Evolutionary conservation across 1,139 yeast species (phyloP).

Genomic region (Pichia terricola): DNA sequence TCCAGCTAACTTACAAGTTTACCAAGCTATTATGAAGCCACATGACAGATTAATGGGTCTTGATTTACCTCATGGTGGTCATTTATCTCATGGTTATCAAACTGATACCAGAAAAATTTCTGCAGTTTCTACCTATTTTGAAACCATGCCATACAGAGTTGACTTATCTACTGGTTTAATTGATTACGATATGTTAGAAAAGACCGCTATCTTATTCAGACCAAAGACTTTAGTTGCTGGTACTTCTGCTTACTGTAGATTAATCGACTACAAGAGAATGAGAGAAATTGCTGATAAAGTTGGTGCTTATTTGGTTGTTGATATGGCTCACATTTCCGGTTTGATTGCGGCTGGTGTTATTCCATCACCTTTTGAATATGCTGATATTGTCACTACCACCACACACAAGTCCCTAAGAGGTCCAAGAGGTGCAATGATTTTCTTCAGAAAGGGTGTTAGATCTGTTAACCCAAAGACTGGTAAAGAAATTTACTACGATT

Average conservation of each 20-base stretch:
- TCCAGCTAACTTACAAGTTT: slow-evolving; percentile 94
- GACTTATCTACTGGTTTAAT: slow-evolving; percentile 85
- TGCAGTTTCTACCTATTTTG: slow-evolving; percentile 91
- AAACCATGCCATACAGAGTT: slow-evolving; percentile 97
- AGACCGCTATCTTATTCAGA: slow-evolving; percentile 81
- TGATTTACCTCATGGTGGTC: slow-evolving; percentile 97
- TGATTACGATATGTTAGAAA: slow-evolving; percentile 89
- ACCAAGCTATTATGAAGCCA: slow-evolving; percentile 89
- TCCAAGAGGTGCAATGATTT: slow-evolving; percentile 98
- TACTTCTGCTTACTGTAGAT: slow-evolving; percentile 93
- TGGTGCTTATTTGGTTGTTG: slow-evolving; percentile 92
- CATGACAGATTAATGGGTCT: slow-evolving; percentile 96
- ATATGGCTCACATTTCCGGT: slow-evolving; percentile 98
- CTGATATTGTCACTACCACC: slow-evolving; percentile 96
- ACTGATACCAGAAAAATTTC: slow-evolving; percentile 92
- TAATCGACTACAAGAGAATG: slow-evolving; percentile 93
- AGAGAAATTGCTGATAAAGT: slow-evolving; percentile 92
- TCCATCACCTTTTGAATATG: slow-evolving; percentile 91
- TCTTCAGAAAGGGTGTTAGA: slow-evolving; percentile 95
- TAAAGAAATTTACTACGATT: slow-evolving; percentile 76
- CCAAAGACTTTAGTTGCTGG: slow-evolving; percentile 97
- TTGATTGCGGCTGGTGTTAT: slow-evolving; percentile 93
- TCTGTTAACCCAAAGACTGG: slow-evolving; percentile 86
- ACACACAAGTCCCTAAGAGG: slow-evolving; percentile 98
- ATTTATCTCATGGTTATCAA: slow-evolving; percentile 96